phyloP scores from a whole-genome alignment of 805 yeast species.

The Myxozyma mucilagina region DNA sequence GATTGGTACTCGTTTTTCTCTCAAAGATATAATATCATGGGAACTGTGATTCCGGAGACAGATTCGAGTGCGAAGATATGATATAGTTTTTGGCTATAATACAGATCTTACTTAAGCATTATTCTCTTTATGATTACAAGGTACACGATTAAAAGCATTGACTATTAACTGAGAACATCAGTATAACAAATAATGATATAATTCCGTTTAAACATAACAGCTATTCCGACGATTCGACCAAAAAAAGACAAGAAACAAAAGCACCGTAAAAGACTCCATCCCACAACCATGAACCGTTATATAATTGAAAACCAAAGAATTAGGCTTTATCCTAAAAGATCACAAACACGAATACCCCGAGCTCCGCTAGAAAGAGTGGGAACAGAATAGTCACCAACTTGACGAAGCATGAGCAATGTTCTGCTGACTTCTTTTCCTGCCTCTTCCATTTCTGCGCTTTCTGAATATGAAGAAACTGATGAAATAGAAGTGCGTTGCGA shows the following conservation, averaged over 20 bases:
- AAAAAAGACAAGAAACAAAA: background rate
- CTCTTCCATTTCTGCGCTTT: slow-evolving; percentile 29
- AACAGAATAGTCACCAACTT: slow-evolving; percentile 7
- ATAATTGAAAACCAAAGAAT: background rate
- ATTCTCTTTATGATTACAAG: no score
- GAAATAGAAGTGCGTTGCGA: background rate
- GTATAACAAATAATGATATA: background rate
- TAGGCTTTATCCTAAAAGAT: slow-evolving; percentile 18
- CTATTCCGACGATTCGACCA: background rate
- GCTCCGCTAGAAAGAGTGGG: background rate
- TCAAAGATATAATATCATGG: slow-evolving; percentile 30
- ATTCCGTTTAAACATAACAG: background rate
- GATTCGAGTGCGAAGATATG: slow-evolving; percentile 16
- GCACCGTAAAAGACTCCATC: background rate
- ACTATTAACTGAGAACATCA: background rate
- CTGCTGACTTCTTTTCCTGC: slow-evolving; percentile 29
- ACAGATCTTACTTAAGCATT: no score
- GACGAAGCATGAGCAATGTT: slow-evolving; percentile 29
- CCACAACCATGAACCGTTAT: background rate
- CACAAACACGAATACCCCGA: slow-evolving; percentile 28
- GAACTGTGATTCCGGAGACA: slow-evolving; percentile 7
- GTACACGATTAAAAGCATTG: background rate
- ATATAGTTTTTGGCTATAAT: background rate
- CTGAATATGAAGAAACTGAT: background rate
- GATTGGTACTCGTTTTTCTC: slow-evolving; percentile 70